A percentile compares a stretch with the other conserved stretches of the same genome.
These are phyloP conservation scores for Suillus cothurnatus DNA, from an alignment of 768 basidiomycete genomes.

Conservation along the genomic window DNA sequence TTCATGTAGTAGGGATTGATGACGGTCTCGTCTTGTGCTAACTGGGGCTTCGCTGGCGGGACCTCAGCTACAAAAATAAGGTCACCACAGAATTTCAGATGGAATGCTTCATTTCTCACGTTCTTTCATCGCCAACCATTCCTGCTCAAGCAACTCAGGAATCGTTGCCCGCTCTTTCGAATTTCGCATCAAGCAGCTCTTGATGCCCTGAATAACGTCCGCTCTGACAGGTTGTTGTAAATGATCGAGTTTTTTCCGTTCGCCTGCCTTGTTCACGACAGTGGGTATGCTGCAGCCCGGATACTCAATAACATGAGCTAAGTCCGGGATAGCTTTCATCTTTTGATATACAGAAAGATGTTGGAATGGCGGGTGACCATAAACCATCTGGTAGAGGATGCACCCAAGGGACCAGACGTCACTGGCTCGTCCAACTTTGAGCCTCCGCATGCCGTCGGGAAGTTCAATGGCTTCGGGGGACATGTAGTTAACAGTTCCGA, in stretches of 20 bases:
- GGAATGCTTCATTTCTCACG: constrained; percentile 22
- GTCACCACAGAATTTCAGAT: constrained; percentile 1
- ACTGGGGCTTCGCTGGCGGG: constrained; percentile 32
- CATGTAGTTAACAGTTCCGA: constrained; percentile 99
- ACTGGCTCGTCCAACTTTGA: constrained; percentile 93
- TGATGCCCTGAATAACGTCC: constrained; percentile 82
- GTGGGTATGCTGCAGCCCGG: constrained; percentile 62
- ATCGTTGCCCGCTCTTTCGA: constrained; percentile 88
- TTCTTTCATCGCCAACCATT: constrained; percentile 68
- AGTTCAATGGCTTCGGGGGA: constrained; percentile 95
- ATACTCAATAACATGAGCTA: constrained; percentile 76
- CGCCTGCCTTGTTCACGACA: constrained; percentile 37
- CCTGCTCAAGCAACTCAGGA: constrained; percentile 79
- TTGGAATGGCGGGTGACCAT: constrained; percentile 91
- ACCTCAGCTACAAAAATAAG: constrained; percentile 23
- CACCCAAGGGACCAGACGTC: constrained; percentile 99
- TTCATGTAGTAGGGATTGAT: constrained; percentile 82
- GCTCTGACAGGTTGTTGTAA: constrained; percentile 68
- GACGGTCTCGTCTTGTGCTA: constrained; percentile 60
- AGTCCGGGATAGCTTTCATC: constrained; percentile 92
- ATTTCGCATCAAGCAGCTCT: constrained; percentile 74
- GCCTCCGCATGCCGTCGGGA: constrained; percentile 81
- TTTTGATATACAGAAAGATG: constrained; percentile 82
- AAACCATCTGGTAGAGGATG: constrained; percentile 98
- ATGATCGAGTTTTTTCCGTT: constrained; percentile 60